A percentile compares a stretch with the other conserved stretches of the same genome.
These are phyloP conservation scores for Parsonsia alboflavescens DNA, from an alignment of 257 asterid species.

Conservation along the genomic window DNA sequence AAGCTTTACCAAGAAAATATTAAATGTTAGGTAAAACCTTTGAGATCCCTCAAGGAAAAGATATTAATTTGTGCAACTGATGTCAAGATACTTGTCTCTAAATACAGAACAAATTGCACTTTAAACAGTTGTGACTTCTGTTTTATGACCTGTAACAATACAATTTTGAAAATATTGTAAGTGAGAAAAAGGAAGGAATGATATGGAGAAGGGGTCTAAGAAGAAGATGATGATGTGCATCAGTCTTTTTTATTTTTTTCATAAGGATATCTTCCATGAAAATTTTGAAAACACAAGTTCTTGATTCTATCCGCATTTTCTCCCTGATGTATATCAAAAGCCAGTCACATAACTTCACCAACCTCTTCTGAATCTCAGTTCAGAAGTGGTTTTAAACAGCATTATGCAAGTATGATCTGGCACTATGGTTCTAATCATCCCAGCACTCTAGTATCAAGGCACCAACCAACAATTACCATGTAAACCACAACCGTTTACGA, in stretches of 20 bases:
- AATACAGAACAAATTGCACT: not conserved
- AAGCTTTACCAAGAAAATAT: slow-evolving; percentile 48
- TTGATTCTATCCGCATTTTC: not conserved
- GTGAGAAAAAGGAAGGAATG: not conserved
- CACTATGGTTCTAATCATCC: not conserved
- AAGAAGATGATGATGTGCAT: not conserved
- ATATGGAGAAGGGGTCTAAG: not conserved
- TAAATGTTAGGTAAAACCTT: slow-evolving; percentile 11
- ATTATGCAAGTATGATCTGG: not conserved
- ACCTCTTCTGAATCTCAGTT: slow-evolving; percentile 4
- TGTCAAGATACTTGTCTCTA: not conserved
- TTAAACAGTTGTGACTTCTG: not conserved
- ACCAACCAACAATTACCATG: not conserved
- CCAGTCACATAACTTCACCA: not conserved
- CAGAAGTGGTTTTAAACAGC: not conserved
- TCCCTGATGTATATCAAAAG: not conserved
- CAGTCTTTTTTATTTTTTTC: not conserved
- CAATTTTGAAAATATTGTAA: not conserved
- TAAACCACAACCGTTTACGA: not conserved
- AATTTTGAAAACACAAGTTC: not conserved
- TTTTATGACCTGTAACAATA: not conserved
- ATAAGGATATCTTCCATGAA: not conserved
- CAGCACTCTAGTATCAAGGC: not conserved
- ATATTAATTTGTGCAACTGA: not conserved
- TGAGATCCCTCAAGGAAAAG: not conserved